Evolutionary conservation across 2,329 filamentous ascomycete genomes (phyloP).

Genomic region (Shiraia sp.): DNA sequence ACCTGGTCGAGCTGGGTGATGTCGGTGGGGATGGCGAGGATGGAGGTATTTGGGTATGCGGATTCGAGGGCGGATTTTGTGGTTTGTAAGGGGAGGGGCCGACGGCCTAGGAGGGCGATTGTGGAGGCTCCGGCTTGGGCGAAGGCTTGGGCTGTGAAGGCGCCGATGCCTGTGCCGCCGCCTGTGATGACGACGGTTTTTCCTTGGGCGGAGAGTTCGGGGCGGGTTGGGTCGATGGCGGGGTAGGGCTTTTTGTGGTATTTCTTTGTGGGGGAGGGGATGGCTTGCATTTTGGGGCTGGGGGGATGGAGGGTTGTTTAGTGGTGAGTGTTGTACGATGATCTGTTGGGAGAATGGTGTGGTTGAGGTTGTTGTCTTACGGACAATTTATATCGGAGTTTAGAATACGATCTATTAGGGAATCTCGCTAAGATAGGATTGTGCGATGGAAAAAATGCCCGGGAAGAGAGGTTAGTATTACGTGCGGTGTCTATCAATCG

Average conservation of each 20-base stretch:
- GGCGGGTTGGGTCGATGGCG: constrained; percentile 32
- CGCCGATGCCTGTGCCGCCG: constrained; percentile 49
- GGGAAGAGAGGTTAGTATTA: no score
- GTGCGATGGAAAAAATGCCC: no score
- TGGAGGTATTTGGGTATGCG: constrained; percentile 12
- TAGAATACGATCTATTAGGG: no score
- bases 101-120: constrained; percentile 52
- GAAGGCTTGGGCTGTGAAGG: constrained; percentile 44
- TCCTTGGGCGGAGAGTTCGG: constrained; percentile 15
- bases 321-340: background rate
- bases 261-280: constrained; percentile 4
- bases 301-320: background rate
- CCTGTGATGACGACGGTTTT: constrained; percentile 42
- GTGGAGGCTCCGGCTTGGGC: constrained; percentile 49
- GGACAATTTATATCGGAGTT: no score
- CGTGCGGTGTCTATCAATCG: no score
- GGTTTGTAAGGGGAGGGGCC: constrained; percentile 37
- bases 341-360: no score
- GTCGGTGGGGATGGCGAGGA: constrained; percentile 19
- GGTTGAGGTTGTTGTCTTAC: no score
- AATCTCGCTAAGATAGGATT: no score
- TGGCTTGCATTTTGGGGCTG: constrained; percentile 12
- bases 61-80: constrained; percentile 37
- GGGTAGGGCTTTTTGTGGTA: constrained; percentile 17
- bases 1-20: constrained; percentile 20